A percentile compares a stretch with the other conserved stretches of the same genome.
phyloP scores from a whole-genome alignment of 1,284 basidiomycete species.

The Nidula niveotomentosa region DNA sequence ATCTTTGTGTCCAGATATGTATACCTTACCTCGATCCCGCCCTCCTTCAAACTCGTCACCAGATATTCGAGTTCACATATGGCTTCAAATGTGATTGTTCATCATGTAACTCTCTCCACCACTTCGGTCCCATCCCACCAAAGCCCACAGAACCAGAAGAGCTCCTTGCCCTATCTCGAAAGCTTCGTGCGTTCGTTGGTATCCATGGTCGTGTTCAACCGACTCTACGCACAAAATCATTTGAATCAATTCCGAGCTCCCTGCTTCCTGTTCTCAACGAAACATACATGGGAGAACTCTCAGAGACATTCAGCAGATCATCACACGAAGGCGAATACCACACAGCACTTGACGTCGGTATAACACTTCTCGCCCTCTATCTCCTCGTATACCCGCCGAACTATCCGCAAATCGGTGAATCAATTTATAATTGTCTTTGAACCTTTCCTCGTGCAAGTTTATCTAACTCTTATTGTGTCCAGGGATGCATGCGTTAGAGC shows the following conservation, averaged over 20 bases:
- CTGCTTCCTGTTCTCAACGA: constrained; percentile 51
- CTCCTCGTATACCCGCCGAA: constrained; percentile 64
- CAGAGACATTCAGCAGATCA: constrained; percentile 60
- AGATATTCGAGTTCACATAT: constrained; percentile 59
- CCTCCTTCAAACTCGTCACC: constrained; percentile 55
- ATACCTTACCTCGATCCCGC: constrained; percentile 78
- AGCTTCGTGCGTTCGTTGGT: constrained; percentile 39
- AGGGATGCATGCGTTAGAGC: constrained; percentile 75
- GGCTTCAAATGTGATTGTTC: constrained; percentile 65
- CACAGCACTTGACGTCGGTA: constrained; percentile 52
- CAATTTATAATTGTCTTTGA: constrained; percentile 5
- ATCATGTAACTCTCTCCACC: constrained; percentile 46
- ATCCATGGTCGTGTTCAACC: constrained; percentile 17
- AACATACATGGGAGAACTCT: constrained; percentile 54
- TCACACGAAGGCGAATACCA: constrained; percentile 64
- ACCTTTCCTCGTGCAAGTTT: background rate
- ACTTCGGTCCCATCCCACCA: constrained; percentile 31
- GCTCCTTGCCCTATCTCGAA: constrained; percentile 27
- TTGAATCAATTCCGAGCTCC: constrained; percentile 34
- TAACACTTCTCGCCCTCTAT: constrained; percentile 63
- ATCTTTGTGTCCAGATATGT: constrained; percentile 45
- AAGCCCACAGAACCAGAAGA: constrained; percentile 30
- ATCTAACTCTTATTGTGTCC: constrained; percentile 1
- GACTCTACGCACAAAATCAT: constrained; percentile 22
- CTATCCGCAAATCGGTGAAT: constrained; percentile 76